phyloP scores from a whole-genome alignment of 352 stramenopile species.

The Pythium monospermum region DNA sequence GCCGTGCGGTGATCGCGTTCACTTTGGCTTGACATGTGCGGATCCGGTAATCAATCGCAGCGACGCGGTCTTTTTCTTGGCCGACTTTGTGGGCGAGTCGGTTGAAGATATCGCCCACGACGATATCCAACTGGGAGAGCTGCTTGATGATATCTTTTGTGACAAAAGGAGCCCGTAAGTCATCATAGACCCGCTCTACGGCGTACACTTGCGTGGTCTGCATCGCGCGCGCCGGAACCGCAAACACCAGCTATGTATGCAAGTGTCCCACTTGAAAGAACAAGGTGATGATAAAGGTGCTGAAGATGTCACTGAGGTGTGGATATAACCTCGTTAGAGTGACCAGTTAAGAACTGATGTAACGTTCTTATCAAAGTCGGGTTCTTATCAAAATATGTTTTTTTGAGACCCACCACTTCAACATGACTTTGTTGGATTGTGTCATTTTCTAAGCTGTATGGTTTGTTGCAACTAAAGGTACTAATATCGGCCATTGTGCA shows the following conservation, averaged over 20 bases:
- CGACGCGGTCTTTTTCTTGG: slow-evolving; percentile 75
- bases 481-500: slow-evolving; percentile 30
- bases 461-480: not conserved
- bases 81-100: slow-evolving; percentile 70
- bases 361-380: too few relatives aligned
- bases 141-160: slow-evolving; percentile 83
- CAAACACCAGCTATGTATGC: too few relatives aligned
- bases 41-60: slow-evolving; percentile 70
- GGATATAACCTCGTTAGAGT: slow-evolving; percentile 8
- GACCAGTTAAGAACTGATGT: too few relatives aligned
- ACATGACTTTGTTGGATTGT: slow-evolving; percentile 6
- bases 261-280: too few relatives aligned
- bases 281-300: too few relatives aligned
- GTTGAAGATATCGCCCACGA: slow-evolving; percentile 84
- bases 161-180: slow-evolving; percentile 80
- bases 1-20: slow-evolving; percentile 73
- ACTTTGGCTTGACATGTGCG: slow-evolving; percentile 79
- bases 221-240: too few relatives aligned
- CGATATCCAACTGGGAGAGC: slow-evolving; percentile 74
- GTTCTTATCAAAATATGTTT: not conserved
- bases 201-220: slow-evolving; percentile 85
- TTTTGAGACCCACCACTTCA: slow-evolving; percentile 17
- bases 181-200: slow-evolving; percentile 83
- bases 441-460: too few relatives aligned
- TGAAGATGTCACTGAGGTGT: slow-evolving; percentile 12